Evolutionary conservation across 306 rosid genomes (phyloP).

Genomic region (Quercus parvula): DNA sequence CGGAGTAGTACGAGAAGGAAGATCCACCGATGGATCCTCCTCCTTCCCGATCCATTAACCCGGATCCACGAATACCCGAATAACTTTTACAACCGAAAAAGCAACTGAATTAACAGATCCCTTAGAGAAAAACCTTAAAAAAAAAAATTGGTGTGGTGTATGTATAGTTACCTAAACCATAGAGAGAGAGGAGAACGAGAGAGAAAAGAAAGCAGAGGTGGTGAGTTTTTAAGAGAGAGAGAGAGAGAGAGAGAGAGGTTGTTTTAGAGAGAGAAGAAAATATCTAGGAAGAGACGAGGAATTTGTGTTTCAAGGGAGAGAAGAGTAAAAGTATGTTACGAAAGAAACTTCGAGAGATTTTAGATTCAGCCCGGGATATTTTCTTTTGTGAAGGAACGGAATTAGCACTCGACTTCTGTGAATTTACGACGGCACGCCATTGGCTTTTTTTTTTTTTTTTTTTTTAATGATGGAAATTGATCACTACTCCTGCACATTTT

Average conservation of each 20-base stretch:
- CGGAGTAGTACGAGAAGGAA: conserved; percentile 69
- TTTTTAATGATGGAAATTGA: too few species aligned
- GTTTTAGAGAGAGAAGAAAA: neutral
- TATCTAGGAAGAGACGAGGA: neutral
- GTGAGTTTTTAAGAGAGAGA: neutral
- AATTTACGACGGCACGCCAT: conserved; percentile 35
- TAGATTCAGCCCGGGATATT: conserved; percentile 42
- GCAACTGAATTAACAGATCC: too few species aligned
- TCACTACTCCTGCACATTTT: too few species aligned
- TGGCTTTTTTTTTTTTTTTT: neutral
- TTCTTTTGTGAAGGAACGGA: neutral
- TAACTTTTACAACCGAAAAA: neutral
- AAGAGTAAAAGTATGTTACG: neutral
- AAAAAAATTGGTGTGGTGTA: too few species aligned
- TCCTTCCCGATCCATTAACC: conserved; percentile 74
- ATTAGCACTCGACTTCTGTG: neutral
- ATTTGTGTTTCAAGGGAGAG: conserved; percentile 19
- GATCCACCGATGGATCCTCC: conserved; percentile 82
- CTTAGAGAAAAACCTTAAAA: too few species aligned
- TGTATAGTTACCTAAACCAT: too few species aligned
- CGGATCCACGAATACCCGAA: neutral
- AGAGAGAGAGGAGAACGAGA: neutral
- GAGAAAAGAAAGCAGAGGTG: conserved; percentile 7
- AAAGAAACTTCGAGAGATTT: conserved; percentile 62
- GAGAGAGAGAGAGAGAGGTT: neutral